These are phyloP conservation scores for Aureobasidium lini DNA, from an alignment of 2,329 filamentous ascomycete genomes.

Conservation along the genomic window DNA sequence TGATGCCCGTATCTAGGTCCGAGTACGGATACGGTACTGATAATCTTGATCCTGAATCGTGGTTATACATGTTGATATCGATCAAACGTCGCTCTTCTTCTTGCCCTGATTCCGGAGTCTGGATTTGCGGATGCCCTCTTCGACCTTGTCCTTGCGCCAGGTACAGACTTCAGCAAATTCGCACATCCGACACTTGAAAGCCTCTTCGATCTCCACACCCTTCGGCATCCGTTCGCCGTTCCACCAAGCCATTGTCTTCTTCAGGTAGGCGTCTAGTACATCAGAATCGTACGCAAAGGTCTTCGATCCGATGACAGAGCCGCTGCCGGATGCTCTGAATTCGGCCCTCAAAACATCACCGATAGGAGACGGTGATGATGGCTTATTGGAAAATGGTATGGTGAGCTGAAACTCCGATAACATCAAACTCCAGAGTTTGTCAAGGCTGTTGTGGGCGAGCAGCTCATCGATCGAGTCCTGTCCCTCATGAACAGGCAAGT, in stretches of 20 bases:
- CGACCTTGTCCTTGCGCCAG: conserved; percentile 67
- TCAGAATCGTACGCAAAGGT: conserved; percentile 60
- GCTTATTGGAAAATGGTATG: conserved; percentile 36
- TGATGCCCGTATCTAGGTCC: neutral
- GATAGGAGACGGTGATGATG: conserved; percentile 43
- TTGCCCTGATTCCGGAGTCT: conserved; percentile 15
- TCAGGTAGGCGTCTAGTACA: conserved; percentile 58
- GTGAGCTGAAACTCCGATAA: conserved; percentile 48
- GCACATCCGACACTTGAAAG: conserved; percentile 79
- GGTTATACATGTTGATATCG: neutral
- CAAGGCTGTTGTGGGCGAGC: conserved; percentile 52
- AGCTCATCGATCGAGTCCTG: conserved; percentile 46
- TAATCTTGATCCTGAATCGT: neutral
- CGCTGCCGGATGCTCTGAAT: conserved; percentile 42
- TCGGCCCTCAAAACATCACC: conserved; percentile 52
- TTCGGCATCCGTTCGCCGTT: conserved; percentile 61
- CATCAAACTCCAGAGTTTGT: conserved; percentile 56
- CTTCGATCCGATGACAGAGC: conserved; percentile 49
- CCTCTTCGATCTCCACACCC: conserved; percentile 76
- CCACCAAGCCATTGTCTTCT: conserved; percentile 79
- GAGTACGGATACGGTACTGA: neutral
- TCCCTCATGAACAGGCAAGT: conserved; percentile 19
- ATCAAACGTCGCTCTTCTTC: conserved; percentile 16
- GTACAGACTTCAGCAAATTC: conserved; percentile 73
- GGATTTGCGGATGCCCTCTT: conserved; percentile 40